Evolutionary conservation across 768 basidiomycete genomes (phyloP).

Genomic region (Trametes cingulata): DNA sequence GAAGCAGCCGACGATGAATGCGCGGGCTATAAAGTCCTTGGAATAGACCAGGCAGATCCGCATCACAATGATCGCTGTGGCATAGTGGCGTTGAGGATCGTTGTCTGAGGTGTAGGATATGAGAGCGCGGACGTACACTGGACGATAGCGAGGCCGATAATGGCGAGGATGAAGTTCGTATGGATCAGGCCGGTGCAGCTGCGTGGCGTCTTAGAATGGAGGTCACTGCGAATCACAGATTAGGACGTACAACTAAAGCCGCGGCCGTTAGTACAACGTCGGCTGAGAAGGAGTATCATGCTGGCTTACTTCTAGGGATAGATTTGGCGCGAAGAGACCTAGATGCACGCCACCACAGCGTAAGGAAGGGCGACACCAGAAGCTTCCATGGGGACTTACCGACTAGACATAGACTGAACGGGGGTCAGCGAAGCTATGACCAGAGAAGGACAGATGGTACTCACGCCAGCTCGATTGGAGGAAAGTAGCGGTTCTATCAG

Average conservation of each 20-base stretch:
- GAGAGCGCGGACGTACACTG: conserved; percentile 12
- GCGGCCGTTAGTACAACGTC: neutral
- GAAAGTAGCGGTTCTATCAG: conserved; percentile 23
- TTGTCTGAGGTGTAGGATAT: neutral
- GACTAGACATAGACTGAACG: neutral
- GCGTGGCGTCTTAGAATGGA: neutral
- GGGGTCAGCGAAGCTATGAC: neutral
- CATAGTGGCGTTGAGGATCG: neutral
- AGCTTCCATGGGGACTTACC: neutral
- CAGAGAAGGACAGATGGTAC: neutral
- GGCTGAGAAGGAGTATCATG: neutral
- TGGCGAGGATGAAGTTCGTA: conserved; percentile 11
- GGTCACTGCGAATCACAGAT: neutral
- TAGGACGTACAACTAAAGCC: neutral
- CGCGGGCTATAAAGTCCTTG: conserved; percentile 10
- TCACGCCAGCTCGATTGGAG: conserved; percentile 10
- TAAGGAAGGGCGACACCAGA: neutral
- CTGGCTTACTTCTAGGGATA: conserved; percentile 1
- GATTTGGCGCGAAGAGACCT: conserved; percentile 7
- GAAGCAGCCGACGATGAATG: conserved; percentile 14
- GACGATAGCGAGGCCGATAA: conserved; percentile 12
- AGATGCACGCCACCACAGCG: no score
- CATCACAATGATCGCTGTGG: conserved; percentile 24
- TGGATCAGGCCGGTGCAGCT: conserved; percentile 15
- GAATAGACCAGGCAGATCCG: conserved; percentile 26